These are phyloP conservation scores for Raphanus raphanistrum DNA, from an alignment of 345 rosid genomes.

Conservation along the genomic window DNA sequence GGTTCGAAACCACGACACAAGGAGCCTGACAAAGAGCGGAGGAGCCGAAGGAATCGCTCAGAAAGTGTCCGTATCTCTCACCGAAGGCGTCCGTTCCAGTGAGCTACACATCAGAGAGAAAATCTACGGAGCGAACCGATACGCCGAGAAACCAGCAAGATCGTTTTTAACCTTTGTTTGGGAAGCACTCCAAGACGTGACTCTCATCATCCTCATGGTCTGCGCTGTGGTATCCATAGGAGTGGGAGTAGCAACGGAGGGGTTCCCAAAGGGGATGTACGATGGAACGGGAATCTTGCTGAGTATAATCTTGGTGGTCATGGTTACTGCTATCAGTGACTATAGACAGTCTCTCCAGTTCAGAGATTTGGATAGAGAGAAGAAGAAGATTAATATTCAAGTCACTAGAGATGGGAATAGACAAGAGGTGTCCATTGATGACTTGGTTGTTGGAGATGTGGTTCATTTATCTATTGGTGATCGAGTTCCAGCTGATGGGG, in stretches of 20 bases:
- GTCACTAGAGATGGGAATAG: conserved; percentile 76
- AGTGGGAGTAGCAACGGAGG: conserved; percentile 85
- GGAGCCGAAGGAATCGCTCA: conserved; percentile 72
- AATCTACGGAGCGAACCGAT: conserved; percentile 70
- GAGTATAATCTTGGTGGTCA: conserved; percentile 75
- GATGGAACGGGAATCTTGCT: conserved; percentile 83
- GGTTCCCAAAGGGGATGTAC: conserved; percentile 84
- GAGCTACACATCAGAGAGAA: conserved; percentile 58
- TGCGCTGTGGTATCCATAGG: conserved; percentile 81
- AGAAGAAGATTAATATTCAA: conserved; percentile 68
- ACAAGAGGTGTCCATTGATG: conserved; percentile 68
- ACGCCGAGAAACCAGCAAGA: conserved; percentile 78
- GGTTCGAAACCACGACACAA: conserved; percentile 64
- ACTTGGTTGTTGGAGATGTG: conserved; percentile 84
- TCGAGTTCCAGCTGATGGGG: conserved; percentile 80
- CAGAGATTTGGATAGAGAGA: conserved; percentile 84
- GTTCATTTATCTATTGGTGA: conserved; percentile 81
- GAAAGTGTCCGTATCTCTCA: conserved; percentile 50
- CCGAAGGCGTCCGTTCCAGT: conserved; percentile 58
- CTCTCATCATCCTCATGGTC: conserved; percentile 73
- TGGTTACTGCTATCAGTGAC: conserved; percentile 87
- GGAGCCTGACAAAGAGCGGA: conserved; percentile 46
- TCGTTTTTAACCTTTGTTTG: conserved; percentile 74
- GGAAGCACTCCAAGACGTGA: conserved; percentile 90
- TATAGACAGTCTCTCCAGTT: conserved; percentile 86